Conservation (phyloP, 148 eudicot species). For the Spergularia bocconei region DNA sequence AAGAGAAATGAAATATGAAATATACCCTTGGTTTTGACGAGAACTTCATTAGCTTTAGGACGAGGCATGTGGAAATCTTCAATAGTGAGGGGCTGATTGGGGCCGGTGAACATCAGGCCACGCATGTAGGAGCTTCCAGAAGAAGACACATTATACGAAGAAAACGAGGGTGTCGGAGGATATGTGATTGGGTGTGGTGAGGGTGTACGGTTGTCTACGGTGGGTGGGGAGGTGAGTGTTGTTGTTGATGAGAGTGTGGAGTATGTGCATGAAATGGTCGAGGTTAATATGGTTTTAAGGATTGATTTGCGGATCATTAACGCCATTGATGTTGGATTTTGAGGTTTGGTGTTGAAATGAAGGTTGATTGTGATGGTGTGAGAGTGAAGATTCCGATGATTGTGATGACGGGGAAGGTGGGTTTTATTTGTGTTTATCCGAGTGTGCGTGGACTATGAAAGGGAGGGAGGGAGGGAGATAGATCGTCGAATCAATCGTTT, state of each 20-base stretch:
- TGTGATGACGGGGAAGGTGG: too few relatives aligned
- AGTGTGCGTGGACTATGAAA: too few relatives aligned
- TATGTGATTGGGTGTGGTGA: background rate
- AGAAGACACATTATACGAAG: constrained; percentile 53
- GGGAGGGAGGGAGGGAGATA: too few relatives aligned
- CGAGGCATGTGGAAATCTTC: constrained; percentile 94
- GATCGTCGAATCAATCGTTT: too few relatives aligned
- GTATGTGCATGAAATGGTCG: background rate
- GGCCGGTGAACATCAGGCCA: constrained; percentile 69
- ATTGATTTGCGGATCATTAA: background rate
- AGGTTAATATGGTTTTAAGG: background rate
- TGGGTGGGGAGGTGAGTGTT: background rate
- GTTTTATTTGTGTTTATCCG: too few relatives aligned
- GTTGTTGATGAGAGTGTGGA: background rate
- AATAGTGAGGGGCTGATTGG: constrained; percentile 73
- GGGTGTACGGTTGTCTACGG: background rate
- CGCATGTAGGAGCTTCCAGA: constrained; percentile 74
- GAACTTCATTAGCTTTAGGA: constrained; percentile 88
- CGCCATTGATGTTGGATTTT: background rate
- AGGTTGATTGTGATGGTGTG: background rate
- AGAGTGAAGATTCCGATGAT: too few relatives aligned
- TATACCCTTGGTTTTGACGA: constrained; percentile 87
- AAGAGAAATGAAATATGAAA: background rate
- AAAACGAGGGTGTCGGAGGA: constrained; percentile 23
- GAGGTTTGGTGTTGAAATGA: background rate